Conservation (phyloP, 1,139 yeast genomes). For the Taphrina flavorubra region DNA sequence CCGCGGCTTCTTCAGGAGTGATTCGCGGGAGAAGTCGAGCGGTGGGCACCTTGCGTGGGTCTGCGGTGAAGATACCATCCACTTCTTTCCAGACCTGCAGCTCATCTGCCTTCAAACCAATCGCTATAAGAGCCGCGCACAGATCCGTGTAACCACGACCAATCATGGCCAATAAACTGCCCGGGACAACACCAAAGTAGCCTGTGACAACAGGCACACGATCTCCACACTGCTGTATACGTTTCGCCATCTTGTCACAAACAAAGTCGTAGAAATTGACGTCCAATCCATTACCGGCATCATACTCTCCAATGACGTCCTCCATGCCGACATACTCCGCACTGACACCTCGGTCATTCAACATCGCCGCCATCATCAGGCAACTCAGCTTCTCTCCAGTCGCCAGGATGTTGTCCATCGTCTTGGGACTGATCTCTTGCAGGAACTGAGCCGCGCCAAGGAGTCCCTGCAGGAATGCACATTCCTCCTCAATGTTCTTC, state of each 20-base stretch:
- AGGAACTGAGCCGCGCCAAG: constrained; percentile 86
- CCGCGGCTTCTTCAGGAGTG: constrained; percentile 98
- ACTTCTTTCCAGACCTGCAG: constrained; percentile 98
- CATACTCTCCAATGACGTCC: constrained; percentile 59
- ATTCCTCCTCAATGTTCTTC: constrained; percentile 65
- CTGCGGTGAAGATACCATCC: constrained; percentile 98
- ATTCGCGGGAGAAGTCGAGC: constrained; percentile 85
- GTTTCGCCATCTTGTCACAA: constrained; percentile 64
- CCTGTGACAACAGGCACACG: constrained; percentile 89
- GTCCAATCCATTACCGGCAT: constrained; percentile 59
- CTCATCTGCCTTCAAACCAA: constrained; percentile 89
- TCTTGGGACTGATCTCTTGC: constrained; percentile 88
- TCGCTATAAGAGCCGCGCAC: constrained; percentile 96
- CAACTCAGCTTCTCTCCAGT: constrained; percentile 94
- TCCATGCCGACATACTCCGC: constrained; percentile 82
- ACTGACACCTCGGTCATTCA: constrained; percentile 77
- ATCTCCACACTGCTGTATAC: constrained; percentile 56
- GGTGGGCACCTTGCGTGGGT: constrained; percentile 90
- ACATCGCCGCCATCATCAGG: constrained; percentile 80
- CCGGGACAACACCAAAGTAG: constrained; percentile 91
- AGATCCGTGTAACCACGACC: constrained; percentile 98
- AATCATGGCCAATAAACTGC: constrained; percentile 87
- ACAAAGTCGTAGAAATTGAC: constrained; percentile 68
- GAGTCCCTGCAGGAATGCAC: constrained; percentile 69
- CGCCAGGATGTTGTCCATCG: constrained; percentile 87